phyloP scores from a whole-genome alignment of 768 basidiomycete genomes.

The Psilocybe cubensis region DNA sequence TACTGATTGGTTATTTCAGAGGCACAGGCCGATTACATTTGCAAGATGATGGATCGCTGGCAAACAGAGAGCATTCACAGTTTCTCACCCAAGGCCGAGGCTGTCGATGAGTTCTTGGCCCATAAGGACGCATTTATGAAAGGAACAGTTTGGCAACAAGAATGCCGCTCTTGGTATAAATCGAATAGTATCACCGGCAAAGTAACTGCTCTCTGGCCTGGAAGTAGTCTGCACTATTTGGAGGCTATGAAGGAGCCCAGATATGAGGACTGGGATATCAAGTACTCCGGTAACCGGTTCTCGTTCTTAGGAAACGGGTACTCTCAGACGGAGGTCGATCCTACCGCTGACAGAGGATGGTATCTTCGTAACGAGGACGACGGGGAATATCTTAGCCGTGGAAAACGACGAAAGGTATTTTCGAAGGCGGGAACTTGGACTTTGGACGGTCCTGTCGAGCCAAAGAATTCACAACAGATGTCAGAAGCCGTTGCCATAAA shows the following conservation, averaged over 20 bases:
- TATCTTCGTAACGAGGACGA: constrained; percentile 29
- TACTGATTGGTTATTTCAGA: constrained; percentile 18
- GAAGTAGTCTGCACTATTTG: constrained; percentile 37
- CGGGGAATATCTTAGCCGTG: constrained; percentile 22
- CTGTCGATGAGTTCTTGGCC: constrained; percentile 35
- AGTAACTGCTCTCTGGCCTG: constrained; percentile 35
- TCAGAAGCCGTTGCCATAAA: too few relatives aligned
- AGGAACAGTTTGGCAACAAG: constrained; percentile 32
- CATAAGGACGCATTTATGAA: constrained; percentile 38
- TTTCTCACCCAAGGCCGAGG: constrained; percentile 35
- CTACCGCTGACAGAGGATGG: constrained; percentile 33
- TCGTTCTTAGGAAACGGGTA: constrained; percentile 34
- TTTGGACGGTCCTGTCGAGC: too few relatives aligned
- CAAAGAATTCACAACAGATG: too few relatives aligned
- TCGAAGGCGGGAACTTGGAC: constrained; percentile 8
- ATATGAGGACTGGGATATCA: constrained; percentile 37
- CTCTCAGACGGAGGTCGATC: constrained; percentile 33
- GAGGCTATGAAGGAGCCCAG: constrained; percentile 32
- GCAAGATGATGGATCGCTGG: constrained; percentile 36
- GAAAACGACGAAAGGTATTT: constrained; percentile 12
- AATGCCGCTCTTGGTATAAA: constrained; percentile 40
- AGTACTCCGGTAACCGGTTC: constrained; percentile 33
- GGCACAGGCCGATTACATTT: constrained; percentile 35
- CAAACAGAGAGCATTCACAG: constrained; percentile 41
- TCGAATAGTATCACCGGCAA: constrained; percentile 22